Conservation (phyloP, 805 yeast species). For the Pichia kluyveri region DNA sequence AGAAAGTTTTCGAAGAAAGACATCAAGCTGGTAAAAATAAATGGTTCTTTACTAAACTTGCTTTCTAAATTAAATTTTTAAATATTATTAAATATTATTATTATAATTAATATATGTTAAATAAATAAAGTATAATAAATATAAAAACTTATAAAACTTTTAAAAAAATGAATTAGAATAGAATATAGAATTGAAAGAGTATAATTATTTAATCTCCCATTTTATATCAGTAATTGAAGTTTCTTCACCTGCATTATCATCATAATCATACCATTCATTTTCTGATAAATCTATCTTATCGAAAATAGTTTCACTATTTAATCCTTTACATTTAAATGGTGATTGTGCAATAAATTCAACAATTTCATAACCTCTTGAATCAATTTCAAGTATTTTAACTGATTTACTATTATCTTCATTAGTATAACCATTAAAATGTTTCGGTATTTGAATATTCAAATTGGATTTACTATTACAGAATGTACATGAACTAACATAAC, state of each 20-base stretch:
- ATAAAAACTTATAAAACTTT: background rate
- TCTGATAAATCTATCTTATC: slow-evolving; percentile 55
- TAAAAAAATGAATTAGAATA: too few species aligned
- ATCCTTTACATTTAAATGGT: slow-evolving; percentile 43
- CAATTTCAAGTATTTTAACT: slow-evolving; percentile 54
- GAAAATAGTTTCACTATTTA: slow-evolving; percentile 24
- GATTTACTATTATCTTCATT: slow-evolving; percentile 35
- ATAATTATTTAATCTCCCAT: slow-evolving; percentile 45
- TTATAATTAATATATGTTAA: slow-evolving; percentile 7
- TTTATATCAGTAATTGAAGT: slow-evolving; percentile 69
- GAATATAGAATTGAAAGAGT: too few species aligned
- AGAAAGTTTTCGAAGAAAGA: slow-evolving; percentile 98
- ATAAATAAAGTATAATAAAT: slow-evolving; percentile 2
- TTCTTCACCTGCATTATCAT: slow-evolving; percentile 72
- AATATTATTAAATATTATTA: slow-evolving; percentile 7
- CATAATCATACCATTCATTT: slow-evolving; percentile 92
- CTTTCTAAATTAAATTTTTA: slow-evolving; percentile 23
- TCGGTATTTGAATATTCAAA: slow-evolving; percentile 18
- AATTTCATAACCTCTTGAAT: slow-evolving; percentile 78
- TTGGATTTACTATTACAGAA: slow-evolving; percentile 21
- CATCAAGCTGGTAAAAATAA: slow-evolving; percentile 99
- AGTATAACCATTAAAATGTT: slow-evolving; percentile 22
- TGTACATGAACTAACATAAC: slow-evolving; percentile 51
- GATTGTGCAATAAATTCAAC: slow-evolving; percentile 61
- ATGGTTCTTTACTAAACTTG: slow-evolving; percentile 95